A percentile compares a stretch with the other conserved stretches of the same genome.
Evolutionary conservation across 352 stramenopile genomes (phyloP).

Genomic region (Phytopythium ostracodes): DNA sequence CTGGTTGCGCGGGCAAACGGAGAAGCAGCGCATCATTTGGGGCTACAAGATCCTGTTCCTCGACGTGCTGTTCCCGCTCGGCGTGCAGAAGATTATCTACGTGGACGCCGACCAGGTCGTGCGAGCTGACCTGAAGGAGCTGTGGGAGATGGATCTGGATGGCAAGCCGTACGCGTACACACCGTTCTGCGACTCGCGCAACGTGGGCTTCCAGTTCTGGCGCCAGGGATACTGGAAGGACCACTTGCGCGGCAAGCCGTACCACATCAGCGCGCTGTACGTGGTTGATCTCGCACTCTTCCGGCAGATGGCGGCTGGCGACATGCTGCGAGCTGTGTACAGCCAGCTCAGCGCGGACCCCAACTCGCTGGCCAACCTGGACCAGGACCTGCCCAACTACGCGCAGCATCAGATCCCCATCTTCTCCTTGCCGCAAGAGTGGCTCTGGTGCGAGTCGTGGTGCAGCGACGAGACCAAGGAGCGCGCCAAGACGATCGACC

Average conservation of each 20-base stretch:
- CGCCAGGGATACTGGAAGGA: slow-evolving; percentile 97
- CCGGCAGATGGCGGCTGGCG: slow-evolving; percentile 91
- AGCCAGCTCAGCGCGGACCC: slow-evolving; percentile 96
- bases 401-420: slow-evolving; percentile 95
- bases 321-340: slow-evolving; percentile 96
- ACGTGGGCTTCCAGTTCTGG: slow-evolving; percentile 99
- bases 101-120: slow-evolving; percentile 99
- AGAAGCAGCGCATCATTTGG: slow-evolving; percentile 99
- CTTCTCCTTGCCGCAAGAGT: slow-evolving; percentile 96
- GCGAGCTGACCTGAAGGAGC: slow-evolving; percentile 96
- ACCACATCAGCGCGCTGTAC: slow-evolving; percentile 99
- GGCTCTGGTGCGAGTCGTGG: slow-evolving; percentile 99
- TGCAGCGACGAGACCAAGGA: slow-evolving; percentile 98
- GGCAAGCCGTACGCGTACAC: slow-evolving; percentile 97
- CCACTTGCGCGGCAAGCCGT: slow-evolving; percentile 95
- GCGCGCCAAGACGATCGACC: slow-evolving; percentile 98
- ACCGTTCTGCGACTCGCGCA: slow-evolving; percentile 97
- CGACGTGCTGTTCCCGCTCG: slow-evolving; percentile 98
- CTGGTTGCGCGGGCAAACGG: slow-evolving; percentile 97
- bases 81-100: slow-evolving; percentile 99
- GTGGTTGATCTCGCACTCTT: slow-evolving; percentile 98
- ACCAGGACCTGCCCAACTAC: slow-evolving; percentile 99
- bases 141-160: slow-evolving; percentile 98
- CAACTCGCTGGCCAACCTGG: slow-evolving; percentile 98
- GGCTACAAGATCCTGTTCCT: slow-evolving; percentile 99